Evolutionary conservation across 2,329 filamentous ascomycete genomes (phyloP), one percentile per base, ranked within the genome.

Genomic region (Aureobasidium sp.): DNA sequence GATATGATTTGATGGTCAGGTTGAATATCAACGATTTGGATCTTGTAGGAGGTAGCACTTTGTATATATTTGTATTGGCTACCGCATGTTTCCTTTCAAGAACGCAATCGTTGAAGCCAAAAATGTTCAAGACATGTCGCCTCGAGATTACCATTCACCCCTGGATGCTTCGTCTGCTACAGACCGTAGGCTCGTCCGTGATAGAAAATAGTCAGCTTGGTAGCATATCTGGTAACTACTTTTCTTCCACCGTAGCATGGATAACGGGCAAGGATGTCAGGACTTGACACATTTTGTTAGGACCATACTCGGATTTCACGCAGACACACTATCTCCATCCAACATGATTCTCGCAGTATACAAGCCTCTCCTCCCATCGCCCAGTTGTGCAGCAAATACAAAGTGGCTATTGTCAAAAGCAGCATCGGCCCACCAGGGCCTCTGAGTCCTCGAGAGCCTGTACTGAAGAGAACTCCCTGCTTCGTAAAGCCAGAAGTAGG

Each of bases 401-500:
- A 68, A 63, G 27, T 65, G 55, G 36, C 39, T 41, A 30, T 61
- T 65, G 42, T 67, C 67, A 29, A 55, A 60, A 3, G 61, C 60
- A 16, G 65, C 62, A 44, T 67, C 66, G 11, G 62, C 63, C 64
- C 64, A 14, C 67, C 67, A 9, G 67, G 66, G 1, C 64, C 66
- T 8, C 48, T 62, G 10, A 67, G 53, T 0, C 59, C 59, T 30
- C 37, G 27, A 10, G 16, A 44, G 9, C 44, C 63, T 5, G 62
- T 64, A 1, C 54, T 49, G 3, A 68, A 61, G 14, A 68, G 59
- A 30, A 50, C 37, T 7, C 45, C 61, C 34, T 64, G 37, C 51
- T 66, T 66, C 30, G 49, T 60, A 34, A 64, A 69, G 8, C 61
- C 54, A 9, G 64, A 64, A 7, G 53, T 62, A 3, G 64, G 39